Evolutionary conservation across 2,329 filamentous ascomycete species (phyloP), one percentile per base, ranked within the genome.

Genomic region (Taxawa tesnikishii): DNA sequence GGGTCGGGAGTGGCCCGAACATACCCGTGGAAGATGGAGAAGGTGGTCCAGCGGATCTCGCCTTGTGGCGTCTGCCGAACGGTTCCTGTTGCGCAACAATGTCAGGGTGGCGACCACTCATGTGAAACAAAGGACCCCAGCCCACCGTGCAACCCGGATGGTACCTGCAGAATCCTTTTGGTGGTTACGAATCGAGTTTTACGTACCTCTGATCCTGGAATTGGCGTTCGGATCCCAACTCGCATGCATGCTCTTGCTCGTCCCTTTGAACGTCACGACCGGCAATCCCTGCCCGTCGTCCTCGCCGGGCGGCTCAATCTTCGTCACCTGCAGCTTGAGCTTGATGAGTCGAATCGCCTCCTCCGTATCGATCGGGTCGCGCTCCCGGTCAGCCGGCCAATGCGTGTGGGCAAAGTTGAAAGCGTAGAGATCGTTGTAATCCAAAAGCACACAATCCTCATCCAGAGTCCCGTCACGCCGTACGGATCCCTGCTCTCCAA

Each of bases 21-120:
- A 41, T 53, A 61, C 60, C 57, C 65, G 38, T 63, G 57, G 41
- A 71, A 73, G 9, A 83, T 64, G 2, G 73, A 79, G 32, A 73
- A 71, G 0, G 73, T 77, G 2, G 76, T 82, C 82, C 82, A 87
- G 26, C 77, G 62, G 4, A 87, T 73, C 40, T 84, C 79, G 8
- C 79, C 79, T 40, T 82, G 67, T 8, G 64, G 63, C 0, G 79
- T 85, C 41, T 78, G 56, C 8, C 75, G 62, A 1, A 81, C 79
- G 1, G 58, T 67, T 2, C 79, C 75, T 62, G n/a, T n/a, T n/a
- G n/a, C n/a, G n/a, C n/a, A n/a, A n/a, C n/a, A n/a, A n/a, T n/a
- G n/a, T n/a, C n/a, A n/a, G n/a, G n/a, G n/a, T n/a, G n/a, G n/a
- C n/a, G n/a, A n/a, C n/a, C n/a, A n/a, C n/a, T n/a, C n/a, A n/a